phyloP scores from a whole-genome alignment of 805 yeast species.

The Ogataea chonburiensis region DNA sequence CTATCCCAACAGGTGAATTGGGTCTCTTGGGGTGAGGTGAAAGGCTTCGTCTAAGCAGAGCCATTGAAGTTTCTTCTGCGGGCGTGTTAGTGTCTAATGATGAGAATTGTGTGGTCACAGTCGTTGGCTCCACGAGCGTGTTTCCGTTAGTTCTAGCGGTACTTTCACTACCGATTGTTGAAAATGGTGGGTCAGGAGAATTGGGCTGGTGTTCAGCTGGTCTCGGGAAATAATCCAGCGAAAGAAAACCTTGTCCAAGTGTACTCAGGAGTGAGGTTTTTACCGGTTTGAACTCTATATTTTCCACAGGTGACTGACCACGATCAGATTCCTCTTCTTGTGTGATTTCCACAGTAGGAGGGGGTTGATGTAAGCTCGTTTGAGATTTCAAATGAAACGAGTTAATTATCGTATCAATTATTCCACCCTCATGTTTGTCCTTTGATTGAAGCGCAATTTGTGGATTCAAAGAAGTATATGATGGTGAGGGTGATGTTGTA shows the following conservation, averaged over 20 bases:
- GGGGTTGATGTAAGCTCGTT: conserved; percentile 16
- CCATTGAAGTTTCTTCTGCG: conserved; percentile 5
- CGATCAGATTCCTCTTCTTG: conserved; percentile 1
- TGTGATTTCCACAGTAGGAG: conserved; percentile 2
- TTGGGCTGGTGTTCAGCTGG: conserved; percentile 1
- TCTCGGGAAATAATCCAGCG: conserved; percentile 35
- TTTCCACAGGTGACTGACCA: conserved; percentile 23
- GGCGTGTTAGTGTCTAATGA: conserved; percentile 19
- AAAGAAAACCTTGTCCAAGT: conserved; percentile 48
- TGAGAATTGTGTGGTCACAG: conserved; percentile 11
- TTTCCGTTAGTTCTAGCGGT: conserved; percentile 7
- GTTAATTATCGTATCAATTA: conserved; percentile 29
- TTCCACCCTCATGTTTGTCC: conserved; percentile 17
- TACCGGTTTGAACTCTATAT: conserved; percentile 47
- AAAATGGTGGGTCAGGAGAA: conserved; percentile 7
- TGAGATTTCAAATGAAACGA: conserved; percentile 30
- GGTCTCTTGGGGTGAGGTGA: conserved; percentile 11
- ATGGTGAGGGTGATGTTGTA: too few species aligned
- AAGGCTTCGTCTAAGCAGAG: conserved; percentile 15
- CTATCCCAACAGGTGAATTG: not conserved
- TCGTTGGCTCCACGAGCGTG: conserved; percentile 12
- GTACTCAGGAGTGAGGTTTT: conserved; percentile 47
- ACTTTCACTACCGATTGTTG: conserved; percentile 8
- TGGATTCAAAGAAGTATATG: too few species aligned
- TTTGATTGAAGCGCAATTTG: too few species aligned